Evolutionary conservation across 352 stramenopile genomes (phyloP).

Genomic region (Phytophthora pinifolia): DNA sequence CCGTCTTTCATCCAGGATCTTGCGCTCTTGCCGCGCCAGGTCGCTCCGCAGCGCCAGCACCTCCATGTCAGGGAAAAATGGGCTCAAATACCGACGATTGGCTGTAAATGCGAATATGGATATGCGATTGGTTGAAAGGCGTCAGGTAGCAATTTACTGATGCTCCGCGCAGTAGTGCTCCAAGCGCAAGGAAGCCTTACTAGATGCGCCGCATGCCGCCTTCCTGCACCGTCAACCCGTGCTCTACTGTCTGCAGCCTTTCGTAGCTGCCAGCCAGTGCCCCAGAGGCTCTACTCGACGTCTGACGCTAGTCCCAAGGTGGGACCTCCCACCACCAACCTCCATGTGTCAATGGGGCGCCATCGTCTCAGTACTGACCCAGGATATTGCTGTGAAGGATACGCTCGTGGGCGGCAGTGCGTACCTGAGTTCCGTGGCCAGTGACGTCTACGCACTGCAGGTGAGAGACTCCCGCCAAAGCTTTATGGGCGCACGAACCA

Average conservation of each 20-base stretch:
- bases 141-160: too few species aligned
- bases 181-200: conserved; percentile 4
- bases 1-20: conserved; percentile 9
- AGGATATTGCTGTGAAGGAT: conserved; percentile 3
- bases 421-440: conserved; percentile 30
- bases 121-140: too few species aligned
- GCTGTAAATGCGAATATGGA: too few species aligned
- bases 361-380: too few species aligned
- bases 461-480: conserved; percentile 5
- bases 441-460: conserved; percentile 35
- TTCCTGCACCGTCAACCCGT: neutral
- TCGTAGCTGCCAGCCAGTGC: neutral
- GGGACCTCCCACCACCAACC: too few species aligned
- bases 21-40: conserved; percentile 1
- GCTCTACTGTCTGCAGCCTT: neutral
- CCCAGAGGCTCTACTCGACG: neutral
- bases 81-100: too few species aligned
- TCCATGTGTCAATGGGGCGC: too few species aligned
- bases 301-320: conserved; percentile 11
- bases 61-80: too few species aligned
- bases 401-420: conserved; percentile 1
- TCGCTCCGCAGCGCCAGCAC: conserved; percentile 1
- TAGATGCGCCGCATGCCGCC: neutral
- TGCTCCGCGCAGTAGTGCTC: conserved; percentile 6
- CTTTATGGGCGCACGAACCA: too few species aligned